Conservation (phyloP, 441 rosid genomes). For the Gossypium trilobum region DNA sequence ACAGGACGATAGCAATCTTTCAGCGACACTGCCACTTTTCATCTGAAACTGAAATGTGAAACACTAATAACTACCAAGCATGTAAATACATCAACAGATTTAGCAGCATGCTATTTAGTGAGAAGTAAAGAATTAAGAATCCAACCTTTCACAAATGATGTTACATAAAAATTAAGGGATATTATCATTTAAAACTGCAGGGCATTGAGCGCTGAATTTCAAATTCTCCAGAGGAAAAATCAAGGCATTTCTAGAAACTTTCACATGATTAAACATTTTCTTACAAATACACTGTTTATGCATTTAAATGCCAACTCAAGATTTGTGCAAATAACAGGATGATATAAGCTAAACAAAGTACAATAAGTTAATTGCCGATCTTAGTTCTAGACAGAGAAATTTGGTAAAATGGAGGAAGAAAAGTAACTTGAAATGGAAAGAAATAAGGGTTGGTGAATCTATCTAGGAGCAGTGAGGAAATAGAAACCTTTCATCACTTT, state of each 20-base stretch:
- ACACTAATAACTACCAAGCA: conserved; percentile 18
- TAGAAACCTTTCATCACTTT: background rate
- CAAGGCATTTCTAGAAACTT: conserved; percentile 5
- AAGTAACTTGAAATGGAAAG: background rate
- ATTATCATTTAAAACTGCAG: background rate
- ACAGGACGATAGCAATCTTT: conserved; percentile 56
- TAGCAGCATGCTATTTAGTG: background rate
- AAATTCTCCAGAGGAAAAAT: background rate
- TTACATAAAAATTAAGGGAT: background rate
- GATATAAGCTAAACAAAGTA: background rate
- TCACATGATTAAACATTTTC: background rate
- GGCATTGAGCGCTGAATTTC: background rate
- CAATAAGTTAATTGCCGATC: background rate
- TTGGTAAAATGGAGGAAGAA: background rate
- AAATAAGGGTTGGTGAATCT: background rate
- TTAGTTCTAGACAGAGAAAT: background rate
- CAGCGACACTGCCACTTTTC: conserved; percentile 55
- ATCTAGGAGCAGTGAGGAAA: background rate
- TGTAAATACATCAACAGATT: conserved; percentile 9
- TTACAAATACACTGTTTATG: background rate
- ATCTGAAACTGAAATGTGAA: conserved; percentile 42
- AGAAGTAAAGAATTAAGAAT: background rate
- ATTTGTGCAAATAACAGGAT: background rate
- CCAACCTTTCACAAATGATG: background rate
- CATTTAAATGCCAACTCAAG: background rate